These are phyloP conservation scores for Cadophora luteo-olivacea DNA, from an alignment of 2,329 filamentous ascomycete genomes.

Conservation along the genomic window DNA sequence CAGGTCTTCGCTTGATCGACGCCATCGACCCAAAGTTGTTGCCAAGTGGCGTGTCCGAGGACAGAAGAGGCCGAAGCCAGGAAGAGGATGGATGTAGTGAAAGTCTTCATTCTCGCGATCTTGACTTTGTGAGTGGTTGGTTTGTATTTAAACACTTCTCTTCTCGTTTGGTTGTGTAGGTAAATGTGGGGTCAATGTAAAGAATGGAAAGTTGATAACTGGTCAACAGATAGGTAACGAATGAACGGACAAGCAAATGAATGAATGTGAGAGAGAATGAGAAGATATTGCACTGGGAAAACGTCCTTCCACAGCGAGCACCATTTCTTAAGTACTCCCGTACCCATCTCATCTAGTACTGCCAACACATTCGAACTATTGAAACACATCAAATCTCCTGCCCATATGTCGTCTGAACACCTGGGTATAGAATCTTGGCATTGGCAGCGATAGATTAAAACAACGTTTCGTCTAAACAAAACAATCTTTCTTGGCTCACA, in stretches of 20 bases:
- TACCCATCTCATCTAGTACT: no score
- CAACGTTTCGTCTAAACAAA: slow-evolving; percentile 7
- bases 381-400: background rate
- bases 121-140: slow-evolving; percentile 12
- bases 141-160: background rate
- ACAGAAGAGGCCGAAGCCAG: slow-evolving; percentile 46
- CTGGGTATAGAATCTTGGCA: no score
- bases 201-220: slow-evolving; percentile 13
- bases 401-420: no score
- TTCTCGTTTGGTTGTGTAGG: background rate
- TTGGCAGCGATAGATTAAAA: no score
- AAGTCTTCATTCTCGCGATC: slow-evolving; percentile 36
- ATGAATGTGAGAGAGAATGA: slow-evolving; percentile 5
- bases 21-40: slow-evolving; percentile 51
- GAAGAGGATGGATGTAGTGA: slow-evolving; percentile 26
- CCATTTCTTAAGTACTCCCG: background rate
- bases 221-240: slow-evolving; percentile 6
- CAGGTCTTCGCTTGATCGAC: slow-evolving; percentile 54
- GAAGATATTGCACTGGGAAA: background rate
- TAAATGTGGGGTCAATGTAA: background rate
- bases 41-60: slow-evolving; percentile 52
- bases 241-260: background rate
- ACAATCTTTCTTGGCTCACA: background rate
- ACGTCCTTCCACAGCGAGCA: background rate
- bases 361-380: background rate